phyloP scores from a whole-genome alignment of 2,329 filamentous ascomycete species.

The Alternaria consortialis region DNA sequence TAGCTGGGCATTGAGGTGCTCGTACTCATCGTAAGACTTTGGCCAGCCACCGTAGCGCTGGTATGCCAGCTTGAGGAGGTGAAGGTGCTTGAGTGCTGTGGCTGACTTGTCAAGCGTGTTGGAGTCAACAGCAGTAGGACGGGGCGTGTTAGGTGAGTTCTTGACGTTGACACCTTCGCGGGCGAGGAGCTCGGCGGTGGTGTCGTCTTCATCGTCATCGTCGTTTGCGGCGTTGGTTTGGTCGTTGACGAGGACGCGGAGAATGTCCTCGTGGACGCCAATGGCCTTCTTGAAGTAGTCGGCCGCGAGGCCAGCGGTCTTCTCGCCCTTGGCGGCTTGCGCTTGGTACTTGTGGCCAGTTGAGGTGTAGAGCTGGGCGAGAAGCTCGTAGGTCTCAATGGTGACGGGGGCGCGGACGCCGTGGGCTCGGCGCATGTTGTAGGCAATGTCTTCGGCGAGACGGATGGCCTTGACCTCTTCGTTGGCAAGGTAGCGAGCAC shows the following conservation, averaged over 20 bases:
- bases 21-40: conserved; percentile 60
- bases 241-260: conserved; percentile 43
- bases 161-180: conserved; percentile 46
- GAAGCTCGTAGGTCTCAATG: conserved; percentile 60
- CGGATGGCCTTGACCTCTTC: conserved; percentile 52
- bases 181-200: conserved; percentile 48
- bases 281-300: conserved; percentile 54
- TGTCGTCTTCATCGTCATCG: conserved; percentile 49
- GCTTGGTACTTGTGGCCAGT: conserved; percentile 52
- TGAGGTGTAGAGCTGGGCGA: conserved; percentile 60
- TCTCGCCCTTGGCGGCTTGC: conserved; percentile 44
- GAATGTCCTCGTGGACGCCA: conserved; percentile 43
- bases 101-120: conserved; percentile 31
- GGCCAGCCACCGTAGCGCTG: conserved; percentile 57
- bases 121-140: conserved; percentile 2
- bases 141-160: conserved; percentile 15
- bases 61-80: conserved; percentile 51
- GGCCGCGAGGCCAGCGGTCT: conserved; percentile 45
- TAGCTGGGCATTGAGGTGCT: conserved; percentile 57
- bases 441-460: conserved; percentile 64
- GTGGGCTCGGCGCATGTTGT: conserved; percentile 64
- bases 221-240: conserved; percentile 21
- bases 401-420: conserved; percentile 59
- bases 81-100: conserved; percentile 48
- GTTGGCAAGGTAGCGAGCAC: conserved; percentile 61